These are phyloP conservation scores for Botryotinia convoluta DNA, from an alignment of 2,329 filamentous ascomycete genomes.

Conservation along the genomic window DNA sequence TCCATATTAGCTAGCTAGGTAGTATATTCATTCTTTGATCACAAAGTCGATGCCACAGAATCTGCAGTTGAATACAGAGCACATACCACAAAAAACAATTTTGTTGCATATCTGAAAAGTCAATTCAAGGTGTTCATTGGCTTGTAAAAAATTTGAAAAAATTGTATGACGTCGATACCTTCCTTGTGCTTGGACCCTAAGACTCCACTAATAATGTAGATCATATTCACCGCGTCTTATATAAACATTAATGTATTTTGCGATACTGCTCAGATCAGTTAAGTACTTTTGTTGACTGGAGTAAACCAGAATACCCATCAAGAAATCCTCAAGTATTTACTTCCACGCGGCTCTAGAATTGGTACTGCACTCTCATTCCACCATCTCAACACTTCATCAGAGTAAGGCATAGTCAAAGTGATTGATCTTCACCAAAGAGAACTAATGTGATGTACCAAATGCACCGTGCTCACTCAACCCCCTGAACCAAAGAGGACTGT, in stretches of 20 bases:
- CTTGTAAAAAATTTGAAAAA: neutral
- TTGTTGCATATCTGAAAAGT: neutral
- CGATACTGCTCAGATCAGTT: neutral
- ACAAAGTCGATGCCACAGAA: neutral
- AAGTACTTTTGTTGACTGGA: neutral
- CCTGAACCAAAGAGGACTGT: neutral
- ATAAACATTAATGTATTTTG: neutral
- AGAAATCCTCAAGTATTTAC: neutral
- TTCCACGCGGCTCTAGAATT: neutral
- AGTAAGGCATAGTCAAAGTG: neutral
- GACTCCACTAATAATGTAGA: neutral
- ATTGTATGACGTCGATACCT: neutral
- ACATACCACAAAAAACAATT: neutral
- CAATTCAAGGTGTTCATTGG: neutral
- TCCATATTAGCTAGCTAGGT: neutral
- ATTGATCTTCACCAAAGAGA: neutral
- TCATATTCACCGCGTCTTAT: neutral
- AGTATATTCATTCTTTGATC: neutral
- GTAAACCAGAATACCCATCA: neutral
- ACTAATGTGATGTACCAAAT: neutral
- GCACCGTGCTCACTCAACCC: neutral
- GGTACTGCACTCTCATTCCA: neutral
- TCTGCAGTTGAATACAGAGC: neutral
- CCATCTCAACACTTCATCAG: too few relatives aligned
- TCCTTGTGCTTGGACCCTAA: neutral